Conservation (phyloP, 148 eudicot genomes). For the Euryodendron excelsum region DNA sequence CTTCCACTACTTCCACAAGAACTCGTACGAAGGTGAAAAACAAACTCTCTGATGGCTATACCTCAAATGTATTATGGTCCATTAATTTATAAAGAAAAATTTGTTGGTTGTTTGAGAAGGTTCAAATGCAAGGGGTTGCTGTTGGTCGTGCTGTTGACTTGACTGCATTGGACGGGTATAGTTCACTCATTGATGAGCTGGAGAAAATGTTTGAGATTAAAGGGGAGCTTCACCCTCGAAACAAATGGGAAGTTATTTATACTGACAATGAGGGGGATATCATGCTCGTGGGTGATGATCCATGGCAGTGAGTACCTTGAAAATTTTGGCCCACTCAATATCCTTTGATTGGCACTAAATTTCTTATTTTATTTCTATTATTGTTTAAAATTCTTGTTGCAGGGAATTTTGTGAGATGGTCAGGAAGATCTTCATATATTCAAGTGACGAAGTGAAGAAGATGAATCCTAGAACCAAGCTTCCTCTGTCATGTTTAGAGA, state of each 20-base stretch:
- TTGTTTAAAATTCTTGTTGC: slow-evolving; percentile 3
- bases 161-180: slow-evolving; percentile 51
- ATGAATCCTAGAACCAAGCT: slow-evolving; percentile 46
- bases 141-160: slow-evolving; percentile 95
- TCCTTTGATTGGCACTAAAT: neutral
- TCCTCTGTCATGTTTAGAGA: slow-evolving; percentile 35
- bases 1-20: slow-evolving; percentile 45
- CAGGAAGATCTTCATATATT: slow-evolving; percentile 61
- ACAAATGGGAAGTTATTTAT: slow-evolving; percentile 74
- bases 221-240: slow-evolving; percentile 60
- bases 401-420: slow-evolving; percentile 88
- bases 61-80: neutral
- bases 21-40: slow-evolving; percentile 72
- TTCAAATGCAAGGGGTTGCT: slow-evolving; percentile 94
- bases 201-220: slow-evolving; percentile 80
- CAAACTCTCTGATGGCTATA: neutral
- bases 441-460: slow-evolving; percentile 80
- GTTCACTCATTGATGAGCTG: slow-evolving; percentile 60
- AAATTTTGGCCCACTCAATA: neutral
- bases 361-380: neutral
- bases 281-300: slow-evolving; percentile 95
- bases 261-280: slow-evolving; percentile 92
- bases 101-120: slow-evolving; percentile 35
- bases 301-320: slow-evolving; percentile 77
- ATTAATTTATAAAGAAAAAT: neutral